A percentile compares a stretch with the other conserved stretches of the same genome.
Conservation (phyloP, 148 eudicot genomes). For the Diospyros kaki region DNA sequence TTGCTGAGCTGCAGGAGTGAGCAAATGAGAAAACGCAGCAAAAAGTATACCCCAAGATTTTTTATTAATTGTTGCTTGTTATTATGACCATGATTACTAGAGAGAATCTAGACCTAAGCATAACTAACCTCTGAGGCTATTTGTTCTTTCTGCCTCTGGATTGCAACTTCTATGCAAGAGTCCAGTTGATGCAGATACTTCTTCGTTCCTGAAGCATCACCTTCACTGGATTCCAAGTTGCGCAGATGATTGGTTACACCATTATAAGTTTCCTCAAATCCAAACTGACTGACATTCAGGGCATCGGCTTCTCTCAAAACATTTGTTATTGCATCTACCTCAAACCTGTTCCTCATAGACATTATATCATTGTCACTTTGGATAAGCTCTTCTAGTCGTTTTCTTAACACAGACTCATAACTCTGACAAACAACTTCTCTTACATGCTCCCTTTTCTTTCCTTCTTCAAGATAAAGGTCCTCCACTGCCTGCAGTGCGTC, state of each 20-base stretch:
- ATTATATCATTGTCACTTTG: constrained; percentile 45
- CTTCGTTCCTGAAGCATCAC: constrained; percentile 62
- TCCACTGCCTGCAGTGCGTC: constrained; percentile 81
- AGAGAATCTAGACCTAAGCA: constrained; percentile 13
- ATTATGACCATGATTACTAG: too few relatives aligned
- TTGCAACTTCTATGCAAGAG: constrained; percentile 59
- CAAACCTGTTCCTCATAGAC: constrained; percentile 53
- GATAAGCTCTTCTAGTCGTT: constrained; percentile 64
- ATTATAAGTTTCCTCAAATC: constrained; percentile 59
- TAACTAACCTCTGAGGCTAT: constrained; percentile 61
- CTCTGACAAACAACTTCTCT: constrained; percentile 42
- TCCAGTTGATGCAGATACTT: constrained; percentile 68
- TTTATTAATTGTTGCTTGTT: not conserved
- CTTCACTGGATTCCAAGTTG: constrained; percentile 82
- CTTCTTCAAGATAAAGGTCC: constrained; percentile 72
- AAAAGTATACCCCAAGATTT: not conserved
- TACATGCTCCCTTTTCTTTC: constrained; percentile 66
- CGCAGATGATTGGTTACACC: constrained; percentile 47
- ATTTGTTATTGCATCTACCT: constrained; percentile 62
- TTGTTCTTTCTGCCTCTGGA: constrained; percentile 75
- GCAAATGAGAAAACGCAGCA: constrained; percentile 30
- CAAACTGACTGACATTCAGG: constrained; percentile 53
- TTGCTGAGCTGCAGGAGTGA: constrained; percentile 70
- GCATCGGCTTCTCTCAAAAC: constrained; percentile 76
- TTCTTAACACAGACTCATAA: constrained; percentile 66